Conservation (phyloP, 768 basidiomycete species). For the Exidia glandulosa region DNA sequence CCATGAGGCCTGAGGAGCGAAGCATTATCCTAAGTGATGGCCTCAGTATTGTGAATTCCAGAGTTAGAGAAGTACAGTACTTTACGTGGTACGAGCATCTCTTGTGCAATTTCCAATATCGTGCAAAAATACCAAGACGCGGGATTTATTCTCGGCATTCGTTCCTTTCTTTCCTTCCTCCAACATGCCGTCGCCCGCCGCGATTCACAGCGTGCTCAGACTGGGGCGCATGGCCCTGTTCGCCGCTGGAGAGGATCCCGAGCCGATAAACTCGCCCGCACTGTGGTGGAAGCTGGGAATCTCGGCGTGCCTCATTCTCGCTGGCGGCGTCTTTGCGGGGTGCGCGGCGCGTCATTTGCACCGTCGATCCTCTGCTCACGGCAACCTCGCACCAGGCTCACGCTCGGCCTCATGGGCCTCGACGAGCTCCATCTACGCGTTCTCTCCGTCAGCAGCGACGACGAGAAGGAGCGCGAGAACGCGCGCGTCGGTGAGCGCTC, state of each 20-base stretch:
- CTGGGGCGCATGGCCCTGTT: background rate
- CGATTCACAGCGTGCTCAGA: background rate
- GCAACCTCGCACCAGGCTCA: constrained; percentile 42
- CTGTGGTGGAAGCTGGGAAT: constrained; percentile 69
- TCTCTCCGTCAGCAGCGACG: constrained; percentile 70
- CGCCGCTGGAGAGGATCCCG: background rate
- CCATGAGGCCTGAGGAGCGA: too few species aligned
- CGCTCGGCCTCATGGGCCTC: constrained; percentile 87
- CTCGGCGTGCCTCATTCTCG: constrained; percentile 59
- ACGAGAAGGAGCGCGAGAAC: constrained; percentile 52
- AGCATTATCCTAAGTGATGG: too few species aligned
- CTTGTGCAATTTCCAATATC: too few species aligned
- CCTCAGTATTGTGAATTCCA: too few species aligned
- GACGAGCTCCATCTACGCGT: constrained; percentile 87
- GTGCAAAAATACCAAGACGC: too few species aligned
- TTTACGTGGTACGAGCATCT: too few species aligned
- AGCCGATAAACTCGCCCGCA: constrained; percentile 39
- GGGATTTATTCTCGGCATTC: background rate
- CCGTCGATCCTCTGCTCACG: background rate
- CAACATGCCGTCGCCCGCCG: background rate
- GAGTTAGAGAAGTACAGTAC: too few species aligned
- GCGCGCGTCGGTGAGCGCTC: constrained; percentile 68
- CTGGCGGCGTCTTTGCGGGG: constrained; percentile 92
- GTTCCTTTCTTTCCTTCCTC: background rate
- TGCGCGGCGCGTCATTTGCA: constrained; percentile 22